Conservation (phyloP, 1,284 basidiomycete genomes). For the Taiwanofungus camphoratus region DNA sequence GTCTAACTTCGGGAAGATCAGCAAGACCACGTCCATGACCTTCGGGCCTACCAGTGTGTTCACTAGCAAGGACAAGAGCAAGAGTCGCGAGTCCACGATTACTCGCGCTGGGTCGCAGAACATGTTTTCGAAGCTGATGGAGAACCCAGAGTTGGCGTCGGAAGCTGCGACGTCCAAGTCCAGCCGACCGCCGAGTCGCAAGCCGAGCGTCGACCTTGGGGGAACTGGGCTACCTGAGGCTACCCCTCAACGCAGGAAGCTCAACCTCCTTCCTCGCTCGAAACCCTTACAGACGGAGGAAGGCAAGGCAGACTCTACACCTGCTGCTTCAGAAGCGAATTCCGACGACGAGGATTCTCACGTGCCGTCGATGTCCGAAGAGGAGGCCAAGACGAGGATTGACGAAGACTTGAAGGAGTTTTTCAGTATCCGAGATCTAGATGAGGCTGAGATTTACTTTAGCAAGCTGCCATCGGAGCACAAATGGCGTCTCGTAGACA, state of each 20-base stretch:
- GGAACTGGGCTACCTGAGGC: conserved; percentile 32
- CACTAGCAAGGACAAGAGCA: conserved; percentile 39
- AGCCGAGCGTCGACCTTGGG: conserved; percentile 43
- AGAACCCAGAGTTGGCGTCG: conserved; percentile 44
- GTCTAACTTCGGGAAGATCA: conserved; percentile 79
- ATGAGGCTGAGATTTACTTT: conserved; percentile 86
- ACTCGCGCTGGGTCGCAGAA: conserved; percentile 79
- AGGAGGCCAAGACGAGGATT: conserved; percentile 74
- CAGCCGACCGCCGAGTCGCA: conserved; percentile 43
- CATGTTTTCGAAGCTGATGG: conserved; percentile 83
- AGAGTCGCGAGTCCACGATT: conserved; percentile 53
- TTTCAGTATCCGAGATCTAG: conserved; percentile 71
- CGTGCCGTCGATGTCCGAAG: conserved; percentile 56
- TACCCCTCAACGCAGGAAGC: conserved; percentile 61
- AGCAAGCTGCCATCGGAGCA: conserved; percentile 60
- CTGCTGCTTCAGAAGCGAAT: conserved; percentile 35
- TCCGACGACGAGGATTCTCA: conserved; percentile 44
- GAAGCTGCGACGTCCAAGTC: conserved; percentile 48
- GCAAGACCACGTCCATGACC: conserved; percentile 52
- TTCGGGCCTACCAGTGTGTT: conserved; percentile 81
- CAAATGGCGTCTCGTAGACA: conserved; percentile 66
- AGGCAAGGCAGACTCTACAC: conserved; percentile 40
- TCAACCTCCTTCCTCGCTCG: conserved; percentile 63
- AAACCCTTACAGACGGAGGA: conserved; percentile 41
- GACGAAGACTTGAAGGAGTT: conserved; percentile 76